These are phyloP conservation scores for Pythium insidiosum DNA, from an alignment of 352 stramenopile species.

Conservation along the genomic window DNA sequence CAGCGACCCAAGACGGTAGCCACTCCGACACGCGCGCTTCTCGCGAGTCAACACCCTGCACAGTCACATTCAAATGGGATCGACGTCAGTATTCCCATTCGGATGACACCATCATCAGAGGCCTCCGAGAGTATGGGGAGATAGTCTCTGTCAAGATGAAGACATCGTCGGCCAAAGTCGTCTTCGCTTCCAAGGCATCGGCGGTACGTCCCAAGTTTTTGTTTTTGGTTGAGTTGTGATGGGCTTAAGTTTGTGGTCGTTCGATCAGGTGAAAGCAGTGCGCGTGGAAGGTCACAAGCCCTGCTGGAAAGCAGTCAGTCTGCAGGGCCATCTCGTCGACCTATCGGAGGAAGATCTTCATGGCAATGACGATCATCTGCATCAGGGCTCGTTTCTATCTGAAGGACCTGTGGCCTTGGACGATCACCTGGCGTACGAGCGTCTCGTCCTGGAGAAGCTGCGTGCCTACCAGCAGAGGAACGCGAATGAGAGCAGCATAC, in stretches of 20 bases:
- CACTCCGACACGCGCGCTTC: no score
- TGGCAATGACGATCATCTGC: slow-evolving; percentile 21
- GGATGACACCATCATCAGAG: slow-evolving; percentile 56
- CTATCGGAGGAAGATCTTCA: no score
- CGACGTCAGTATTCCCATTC: slow-evolving; percentile 58
- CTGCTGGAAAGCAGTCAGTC: slow-evolving; percentile 59
- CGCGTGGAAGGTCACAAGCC: slow-evolving; percentile 63
- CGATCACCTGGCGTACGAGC: slow-evolving; percentile 49
- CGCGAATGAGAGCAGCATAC: slow-evolving; percentile 27
- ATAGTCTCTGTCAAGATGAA: slow-evolving; percentile 71
- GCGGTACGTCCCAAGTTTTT: slow-evolving; percentile 20
- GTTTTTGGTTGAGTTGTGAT: neutral
- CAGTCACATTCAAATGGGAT: slow-evolving; percentile 77
- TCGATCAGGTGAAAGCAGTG: slow-evolving; percentile 34
- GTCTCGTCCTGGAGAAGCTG: slow-evolving; percentile 39
- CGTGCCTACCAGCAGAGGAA: no score
- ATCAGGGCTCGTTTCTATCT: slow-evolving; percentile 15
- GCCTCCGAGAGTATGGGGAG: slow-evolving; percentile 48
- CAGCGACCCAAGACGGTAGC: no score
- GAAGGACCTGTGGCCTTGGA: slow-evolving; percentile 35
- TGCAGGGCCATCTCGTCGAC: slow-evolving; percentile 70
- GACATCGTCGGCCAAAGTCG: slow-evolving; percentile 51
- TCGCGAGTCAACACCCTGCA: no score
- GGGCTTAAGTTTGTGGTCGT: neutral
- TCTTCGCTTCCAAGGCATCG: slow-evolving; percentile 36